Evolutionary conservation across 2,329 filamentous ascomycete species (phyloP).

Genomic region (Beauveria caledonica): DNA sequence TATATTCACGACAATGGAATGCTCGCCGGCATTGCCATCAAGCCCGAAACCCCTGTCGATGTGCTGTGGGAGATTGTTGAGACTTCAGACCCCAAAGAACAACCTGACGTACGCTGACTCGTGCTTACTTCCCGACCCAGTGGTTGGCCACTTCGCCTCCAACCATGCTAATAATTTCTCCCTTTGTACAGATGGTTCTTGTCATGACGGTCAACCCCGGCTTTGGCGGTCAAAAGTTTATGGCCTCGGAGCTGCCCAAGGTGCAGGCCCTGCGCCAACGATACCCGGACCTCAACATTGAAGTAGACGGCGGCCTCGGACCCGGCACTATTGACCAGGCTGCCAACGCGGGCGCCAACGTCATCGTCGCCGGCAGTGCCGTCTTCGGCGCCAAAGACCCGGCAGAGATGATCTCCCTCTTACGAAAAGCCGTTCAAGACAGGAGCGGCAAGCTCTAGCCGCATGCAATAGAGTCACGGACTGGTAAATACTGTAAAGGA

Average conservation of each 20-base stretch:
- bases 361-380: slow-evolving; percentile 93
- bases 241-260: slow-evolving; percentile 92
- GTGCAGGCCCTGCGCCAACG: slow-evolving; percentile 72
- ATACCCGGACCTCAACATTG: slow-evolving; percentile 92
- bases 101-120: slow-evolving; percentile 67
- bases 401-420: slow-evolving; percentile 71
- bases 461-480: background rate
- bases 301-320: slow-evolving; percentile 89
- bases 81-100: slow-evolving; percentile 60
- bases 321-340: slow-evolving; percentile 87
- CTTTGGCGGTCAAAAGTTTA: slow-evolving; percentile 97
- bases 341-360: slow-evolving; percentile 91
- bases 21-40: slow-evolving; percentile 90
- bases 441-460: slow-evolving; percentile 31
- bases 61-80: slow-evolving; percentile 89
- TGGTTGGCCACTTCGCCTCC: background rate
- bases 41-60: slow-evolving; percentile 83
- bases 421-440: slow-evolving; percentile 72
- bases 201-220: slow-evolving; percentile 98
- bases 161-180: background rate
- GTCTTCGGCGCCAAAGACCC: slow-evolving; percentile 92
- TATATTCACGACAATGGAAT: slow-evolving; percentile 87
- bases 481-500: background rate
- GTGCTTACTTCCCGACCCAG: background rate
- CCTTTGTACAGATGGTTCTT: slow-evolving; percentile 71